A percentile compares a stretch with the other conserved stretches of the same genome.
phyloP scores from a whole-genome alignment of 2,329 filamentous ascomycete genomes.

The Fusarium liriodendri region DNA sequence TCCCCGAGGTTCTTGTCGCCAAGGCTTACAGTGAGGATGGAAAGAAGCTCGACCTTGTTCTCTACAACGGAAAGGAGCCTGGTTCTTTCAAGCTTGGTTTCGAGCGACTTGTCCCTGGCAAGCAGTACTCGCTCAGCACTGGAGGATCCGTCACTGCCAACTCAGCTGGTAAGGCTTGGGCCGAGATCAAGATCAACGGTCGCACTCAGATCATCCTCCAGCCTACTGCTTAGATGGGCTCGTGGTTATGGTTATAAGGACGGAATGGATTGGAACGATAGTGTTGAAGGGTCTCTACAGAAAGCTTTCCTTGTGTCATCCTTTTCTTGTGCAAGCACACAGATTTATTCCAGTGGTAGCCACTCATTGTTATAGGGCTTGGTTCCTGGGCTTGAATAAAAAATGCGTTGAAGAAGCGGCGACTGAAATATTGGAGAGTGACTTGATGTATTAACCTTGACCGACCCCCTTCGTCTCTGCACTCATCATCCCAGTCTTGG shows the following conservation, averaged over 20 bases:
- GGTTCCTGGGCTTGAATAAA: not conserved
- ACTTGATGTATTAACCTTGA: not conserved
- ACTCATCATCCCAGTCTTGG: too few species aligned
- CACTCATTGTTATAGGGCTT: not conserved
- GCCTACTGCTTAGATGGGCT: not conserved
- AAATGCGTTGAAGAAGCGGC: not conserved
- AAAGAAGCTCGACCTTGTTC: constrained; percentile 17
- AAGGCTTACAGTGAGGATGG: constrained; percentile 15
- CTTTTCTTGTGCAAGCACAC: not conserved
- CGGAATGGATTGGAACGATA: not conserved
- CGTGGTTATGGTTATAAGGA: not conserved
- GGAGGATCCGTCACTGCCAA: constrained; percentile 11
- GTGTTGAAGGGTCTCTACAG: not conserved
- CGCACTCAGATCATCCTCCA: constrained; percentile 18
- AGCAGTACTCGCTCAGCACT: constrained; percentile 13
- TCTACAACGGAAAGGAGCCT: constrained; percentile 20
- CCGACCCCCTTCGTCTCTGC: too few species aligned
- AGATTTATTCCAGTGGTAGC: not conserved
- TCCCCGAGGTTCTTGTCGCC: constrained; percentile 18
- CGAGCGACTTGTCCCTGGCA: constrained; percentile 2
- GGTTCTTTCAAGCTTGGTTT: constrained; percentile 9
- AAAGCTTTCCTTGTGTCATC: not conserved
- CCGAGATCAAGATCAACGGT: not conserved
- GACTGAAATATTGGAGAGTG: fast-evolving
- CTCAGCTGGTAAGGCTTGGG: constrained; percentile 1